These are phyloP conservation scores for Capsaspora owczarzaki DNA, from an alignment of 78 protist species.

Conservation along the genomic window DNA sequence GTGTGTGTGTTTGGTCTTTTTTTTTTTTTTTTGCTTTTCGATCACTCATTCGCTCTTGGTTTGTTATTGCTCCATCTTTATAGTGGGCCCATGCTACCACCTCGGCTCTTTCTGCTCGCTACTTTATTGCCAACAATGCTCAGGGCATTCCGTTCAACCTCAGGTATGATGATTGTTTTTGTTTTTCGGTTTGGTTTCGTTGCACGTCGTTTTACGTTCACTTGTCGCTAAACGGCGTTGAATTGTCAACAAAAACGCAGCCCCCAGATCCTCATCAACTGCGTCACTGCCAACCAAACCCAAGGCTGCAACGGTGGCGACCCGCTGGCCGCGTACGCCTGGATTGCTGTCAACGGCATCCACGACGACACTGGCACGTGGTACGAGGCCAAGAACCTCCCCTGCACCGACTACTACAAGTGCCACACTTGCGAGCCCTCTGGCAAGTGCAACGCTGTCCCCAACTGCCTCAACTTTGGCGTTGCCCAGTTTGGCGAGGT, in stretches of 20 bases:
- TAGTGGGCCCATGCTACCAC: constrained; percentile 65
- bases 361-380: constrained; percentile 58
- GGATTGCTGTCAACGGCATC: constrained; percentile 53
- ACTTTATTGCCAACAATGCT: constrained; percentile 65
- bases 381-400: constrained; percentile 32
- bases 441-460: constrained; percentile 60
- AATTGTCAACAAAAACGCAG: too few relatives aligned
- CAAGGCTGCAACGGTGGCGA: constrained; percentile 71
- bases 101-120: constrained; percentile 70
- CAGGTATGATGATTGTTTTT: too few relatives aligned
- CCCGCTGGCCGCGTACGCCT: constrained; percentile 43
- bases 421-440: constrained; percentile 73
- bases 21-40: too few relatives aligned
- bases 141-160: constrained; percentile 48
- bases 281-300: constrained; percentile 55
- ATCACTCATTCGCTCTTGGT: too few relatives aligned
- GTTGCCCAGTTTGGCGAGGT: constrained; percentile 76
- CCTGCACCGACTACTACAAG: constrained; percentile 48
- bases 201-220: too few relatives aligned
- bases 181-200: too few relatives aligned
- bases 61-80: too few relatives aligned
- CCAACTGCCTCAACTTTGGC: constrained; percentile 45
- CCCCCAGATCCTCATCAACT: constrained; percentile 73
- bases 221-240: too few relatives aligned
- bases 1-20: too few relatives aligned